Evolutionary conservation across 192 early-diverging fungal genomes (phyloP).

Genomic region (Backusella tuberculispora): DNA sequence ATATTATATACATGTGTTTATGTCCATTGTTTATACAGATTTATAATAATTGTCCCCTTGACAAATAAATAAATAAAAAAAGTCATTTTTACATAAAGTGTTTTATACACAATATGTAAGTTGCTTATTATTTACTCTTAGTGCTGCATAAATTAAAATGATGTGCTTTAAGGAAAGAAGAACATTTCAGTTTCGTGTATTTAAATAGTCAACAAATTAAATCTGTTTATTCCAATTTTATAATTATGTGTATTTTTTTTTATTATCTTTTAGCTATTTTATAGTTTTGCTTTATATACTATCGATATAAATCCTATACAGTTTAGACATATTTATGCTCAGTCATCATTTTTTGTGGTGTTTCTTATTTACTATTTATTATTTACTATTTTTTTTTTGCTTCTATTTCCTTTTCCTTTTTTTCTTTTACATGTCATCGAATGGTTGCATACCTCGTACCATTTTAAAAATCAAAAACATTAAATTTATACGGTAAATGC

Average conservation of each 20-base stretch:
- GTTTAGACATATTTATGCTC: not conserved
- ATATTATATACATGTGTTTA: too few relatives aligned
- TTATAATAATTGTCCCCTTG: too few relatives aligned
- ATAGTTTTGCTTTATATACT: not conserved
- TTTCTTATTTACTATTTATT: not conserved
- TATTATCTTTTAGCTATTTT: not conserved
- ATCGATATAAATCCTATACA: not conserved
- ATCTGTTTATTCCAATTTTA: not conserved
- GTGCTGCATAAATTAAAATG: slow-evolving; percentile 3
- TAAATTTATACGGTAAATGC: too few relatives aligned
- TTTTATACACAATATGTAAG: not conserved
- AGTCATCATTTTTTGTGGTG: not conserved
- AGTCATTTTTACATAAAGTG: too few relatives aligned
- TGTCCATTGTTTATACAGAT: too few relatives aligned
- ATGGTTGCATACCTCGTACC: too few relatives aligned
- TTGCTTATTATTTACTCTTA: not conserved
- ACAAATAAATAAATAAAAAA: too few relatives aligned
- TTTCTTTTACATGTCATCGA: not conserved
- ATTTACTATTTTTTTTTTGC: not conserved
- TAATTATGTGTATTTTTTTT: not conserved
- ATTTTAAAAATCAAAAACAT: too few relatives aligned
- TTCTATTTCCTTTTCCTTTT: not conserved
- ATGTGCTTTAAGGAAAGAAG: not conserved
- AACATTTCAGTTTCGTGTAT: not conserved
- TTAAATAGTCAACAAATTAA: not conserved